Conservation (phyloP, 2,329 filamentous ascomycete species). For the Westerdykella sp. region DNA sequence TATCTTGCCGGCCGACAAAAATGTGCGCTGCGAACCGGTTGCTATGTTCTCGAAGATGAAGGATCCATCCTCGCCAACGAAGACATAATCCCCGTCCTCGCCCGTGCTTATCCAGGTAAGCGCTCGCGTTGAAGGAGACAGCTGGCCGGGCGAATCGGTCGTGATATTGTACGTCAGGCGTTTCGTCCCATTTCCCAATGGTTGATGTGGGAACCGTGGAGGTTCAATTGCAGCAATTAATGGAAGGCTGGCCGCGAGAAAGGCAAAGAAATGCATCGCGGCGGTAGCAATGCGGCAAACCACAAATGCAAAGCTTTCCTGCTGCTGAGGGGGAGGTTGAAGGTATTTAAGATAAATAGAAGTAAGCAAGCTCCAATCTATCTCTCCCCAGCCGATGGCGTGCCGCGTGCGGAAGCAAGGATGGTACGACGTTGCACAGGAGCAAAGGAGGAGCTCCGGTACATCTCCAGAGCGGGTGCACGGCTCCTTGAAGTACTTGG, state of each 20-base stretch:
- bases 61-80: constrained; percentile 45
- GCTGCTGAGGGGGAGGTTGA: background rate
- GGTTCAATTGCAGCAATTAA: constrained; percentile 41
- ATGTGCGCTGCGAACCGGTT: constrained; percentile 51
- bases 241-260: constrained; percentile 21
- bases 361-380: background rate
- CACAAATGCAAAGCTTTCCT: background rate
- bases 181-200: constrained; percentile 51
- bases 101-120: constrained; percentile 54
- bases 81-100: constrained; percentile 58
- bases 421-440: background rate
- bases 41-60: constrained; percentile 58
- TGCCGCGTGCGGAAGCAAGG: background rate
- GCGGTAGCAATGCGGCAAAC: background rate
- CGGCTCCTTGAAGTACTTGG: constrained; percentile 13
- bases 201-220: constrained; percentile 50
- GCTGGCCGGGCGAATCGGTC: constrained; percentile 38
- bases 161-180: constrained; percentile 58
- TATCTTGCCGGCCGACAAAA: constrained; percentile 54
- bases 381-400: background rate
- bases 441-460: background rate
- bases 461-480: background rate
- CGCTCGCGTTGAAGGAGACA: constrained; percentile 42
- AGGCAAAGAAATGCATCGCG: constrained; percentile 25
- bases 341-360: background rate